Percentiles rank a stretch among this genome's conserved stretches.
Conservation (phyloP, 306 rosid genomes). For the Fagus crenata region DNA sequence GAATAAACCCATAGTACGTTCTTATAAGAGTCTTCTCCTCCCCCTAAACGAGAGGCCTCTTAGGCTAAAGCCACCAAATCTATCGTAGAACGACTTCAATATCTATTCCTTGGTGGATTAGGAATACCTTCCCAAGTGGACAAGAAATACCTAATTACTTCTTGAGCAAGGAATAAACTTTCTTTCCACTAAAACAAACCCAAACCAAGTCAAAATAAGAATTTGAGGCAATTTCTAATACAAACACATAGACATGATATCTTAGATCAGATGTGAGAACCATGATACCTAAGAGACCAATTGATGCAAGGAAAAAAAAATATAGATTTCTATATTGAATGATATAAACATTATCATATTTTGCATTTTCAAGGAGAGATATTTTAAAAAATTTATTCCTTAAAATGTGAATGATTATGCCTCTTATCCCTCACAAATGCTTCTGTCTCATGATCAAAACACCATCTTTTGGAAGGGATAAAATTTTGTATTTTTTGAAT, state of each 20-base stretch:
- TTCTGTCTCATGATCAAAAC: not conserved
- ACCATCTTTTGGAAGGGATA: not conserved
- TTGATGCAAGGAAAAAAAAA: slow-evolving; percentile 19
- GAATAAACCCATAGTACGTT: too few relatives aligned
- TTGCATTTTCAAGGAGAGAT: not conserved
- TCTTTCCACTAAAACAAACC: too few relatives aligned
- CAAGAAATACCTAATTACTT: too few relatives aligned
- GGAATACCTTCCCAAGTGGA: too few relatives aligned
- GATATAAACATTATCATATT: not conserved
- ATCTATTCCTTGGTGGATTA: too few relatives aligned
- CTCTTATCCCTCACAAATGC: not conserved
- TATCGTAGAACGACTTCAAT: too few relatives aligned
- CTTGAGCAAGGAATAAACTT: too few relatives aligned
- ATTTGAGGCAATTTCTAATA: too few relatives aligned
- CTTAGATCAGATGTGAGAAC: not conserved
- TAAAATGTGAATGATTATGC: not conserved
- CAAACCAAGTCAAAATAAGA: too few relatives aligned
- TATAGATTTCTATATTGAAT: not conserved
- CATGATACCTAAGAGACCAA: not conserved
- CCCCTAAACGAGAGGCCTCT: too few relatives aligned
- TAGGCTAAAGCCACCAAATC: too few relatives aligned
- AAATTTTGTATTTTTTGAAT: not conserved
- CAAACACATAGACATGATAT: not conserved
- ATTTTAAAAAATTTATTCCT: not conserved
- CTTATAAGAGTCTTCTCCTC: too few relatives aligned